Percentiles rank a stretch among this genome's conserved stretches.
Conservation (phyloP, 2,329 filamentous ascomycete genomes). For the Blastomyces parvus region DNA sequence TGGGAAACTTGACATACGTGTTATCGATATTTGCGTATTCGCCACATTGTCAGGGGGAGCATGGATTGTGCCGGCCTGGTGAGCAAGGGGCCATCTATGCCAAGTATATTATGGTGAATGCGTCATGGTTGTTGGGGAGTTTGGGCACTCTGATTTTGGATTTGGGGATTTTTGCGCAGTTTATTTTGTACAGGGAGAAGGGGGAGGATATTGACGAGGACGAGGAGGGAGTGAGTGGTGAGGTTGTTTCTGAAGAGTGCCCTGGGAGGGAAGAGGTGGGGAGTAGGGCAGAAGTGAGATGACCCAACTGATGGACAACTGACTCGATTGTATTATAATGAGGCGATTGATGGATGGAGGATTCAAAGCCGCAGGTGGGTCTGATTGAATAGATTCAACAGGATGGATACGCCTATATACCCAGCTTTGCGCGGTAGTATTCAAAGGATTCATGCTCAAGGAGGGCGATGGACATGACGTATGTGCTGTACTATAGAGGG, state of each 20-base stretch:
- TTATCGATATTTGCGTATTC: constrained; percentile 86
- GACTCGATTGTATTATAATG: background rate
- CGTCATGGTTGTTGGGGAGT: constrained; percentile 84
- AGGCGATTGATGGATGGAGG: background rate
- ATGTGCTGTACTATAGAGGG: background rate
- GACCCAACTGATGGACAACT: background rate
- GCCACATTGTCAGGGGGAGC: constrained; percentile 49
- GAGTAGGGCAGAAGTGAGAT: background rate
- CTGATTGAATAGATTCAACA: background rate
- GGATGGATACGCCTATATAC: background rate
- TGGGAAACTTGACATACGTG: constrained; percentile 91
- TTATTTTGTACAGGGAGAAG: constrained; percentile 64
- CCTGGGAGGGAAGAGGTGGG: background rate
- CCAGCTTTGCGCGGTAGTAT: background rate
- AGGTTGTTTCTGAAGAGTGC: constrained; percentile 2
- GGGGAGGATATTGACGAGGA: constrained; percentile 20
- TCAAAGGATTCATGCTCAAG: background rate
- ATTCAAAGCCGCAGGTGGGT: background rate
- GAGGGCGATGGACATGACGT: background rate
- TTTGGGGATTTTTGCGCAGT: constrained; percentile 78
- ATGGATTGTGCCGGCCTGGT: constrained; percentile 48
- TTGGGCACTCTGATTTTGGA: constrained; percentile 79
- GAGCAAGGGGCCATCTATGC: constrained; percentile 62
- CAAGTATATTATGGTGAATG: constrained; percentile 76
- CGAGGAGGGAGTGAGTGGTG: constrained; percentile 10